Base-by-base conservation (phyloP, 73 alveolate species). In the Uronychia binucleata region DNA sequence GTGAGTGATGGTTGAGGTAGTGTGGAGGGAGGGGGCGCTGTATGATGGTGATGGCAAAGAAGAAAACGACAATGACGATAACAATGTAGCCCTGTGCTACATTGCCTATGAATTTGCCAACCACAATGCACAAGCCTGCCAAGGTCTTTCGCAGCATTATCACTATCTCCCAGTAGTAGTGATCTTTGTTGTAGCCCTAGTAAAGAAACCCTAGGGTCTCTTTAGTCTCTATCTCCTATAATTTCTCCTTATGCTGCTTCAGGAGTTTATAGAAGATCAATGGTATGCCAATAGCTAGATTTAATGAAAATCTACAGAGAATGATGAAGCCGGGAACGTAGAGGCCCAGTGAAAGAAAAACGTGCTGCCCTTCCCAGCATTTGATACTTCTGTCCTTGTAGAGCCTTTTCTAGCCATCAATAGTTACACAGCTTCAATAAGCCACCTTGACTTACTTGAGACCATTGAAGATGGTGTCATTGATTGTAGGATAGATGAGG, bases 161-260 rank as follows among this genome's bases (percentile, higher is more conserved):
- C 0, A 86, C 33, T 13, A 86, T 31, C 34, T 86, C 93, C 93
- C 93, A 86, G 35, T 86, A 86, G 80, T 32, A 86, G 8, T 82
- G 30, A 13, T 35, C 30, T n/a, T 34, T 57, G 30, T 58, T 86
- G 57, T 86, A 86, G 31, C 88, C 93, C 0, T 31, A 58, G 29
- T 34, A 86, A 26, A 86, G 84, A 58, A 86, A 86, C 31, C 93
- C 93, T 46, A 58, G 81, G 29, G 27, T 86, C 26, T 57, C 31
- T 81, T 85, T 79, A 8, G 28, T 57, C 1, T 57, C 27, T 26
- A 34, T 74, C 1, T 33, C 28, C 29, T 86, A 28, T 30, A 86
- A 74, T 28, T 30, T 33, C n/a, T n/a, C 29, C 1, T 74, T 82
- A 19, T 60, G 27, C 67, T 31, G 59, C 33, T 33, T 27, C 74